Evolutionary conservation across 805 yeast species (phyloP).

Genomic region (Brettanomyces anomalus): DNA sequence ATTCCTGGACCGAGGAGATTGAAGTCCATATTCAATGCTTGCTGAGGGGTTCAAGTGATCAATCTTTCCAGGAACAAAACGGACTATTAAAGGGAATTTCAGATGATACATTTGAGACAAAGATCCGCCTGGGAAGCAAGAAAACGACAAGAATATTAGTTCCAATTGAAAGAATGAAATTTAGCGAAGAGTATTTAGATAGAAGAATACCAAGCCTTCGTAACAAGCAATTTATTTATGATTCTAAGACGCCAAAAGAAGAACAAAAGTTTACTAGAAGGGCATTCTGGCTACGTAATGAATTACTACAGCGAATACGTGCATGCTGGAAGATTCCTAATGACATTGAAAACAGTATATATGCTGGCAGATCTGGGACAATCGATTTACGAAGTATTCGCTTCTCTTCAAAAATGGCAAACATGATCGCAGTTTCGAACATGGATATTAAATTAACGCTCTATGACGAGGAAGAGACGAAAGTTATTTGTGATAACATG

Average conservation of each 20-base stretch:
- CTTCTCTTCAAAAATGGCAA: slow-evolving; percentile 52
- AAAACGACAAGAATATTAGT: slow-evolving; percentile 47
- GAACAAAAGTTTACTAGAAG: slow-evolving; percentile 51
- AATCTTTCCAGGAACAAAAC: slow-evolving; percentile 16
- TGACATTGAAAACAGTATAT: slow-evolving; percentile 18
- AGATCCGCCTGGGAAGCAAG: slow-evolving; percentile 15
- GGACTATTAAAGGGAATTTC: slow-evolving; percentile 11
- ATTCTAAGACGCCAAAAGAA: slow-evolving; percentile 41
- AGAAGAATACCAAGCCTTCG: slow-evolving; percentile 62
- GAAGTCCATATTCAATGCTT: slow-evolving; percentile 27
- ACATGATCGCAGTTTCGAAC: slow-evolving; percentile 39
- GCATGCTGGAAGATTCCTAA: slow-evolving; percentile 55
- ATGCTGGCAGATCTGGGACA: slow-evolving; percentile 37
- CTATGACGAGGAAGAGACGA: slow-evolving; percentile 9
- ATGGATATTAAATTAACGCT: slow-evolving; percentile 33
- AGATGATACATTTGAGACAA: slow-evolving; percentile 10
- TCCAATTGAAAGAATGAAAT: slow-evolving; percentile 53
- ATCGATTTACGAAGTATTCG: slow-evolving; percentile 62
- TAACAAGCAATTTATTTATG: slow-evolving; percentile 61
- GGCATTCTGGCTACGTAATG: slow-evolving; percentile 75
- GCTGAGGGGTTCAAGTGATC: slow-evolving; percentile 13
- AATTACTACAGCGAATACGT: slow-evolving; percentile 44
- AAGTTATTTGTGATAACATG: slow-evolving; percentile 23
- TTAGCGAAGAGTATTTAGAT: slow-evolving; percentile 33
- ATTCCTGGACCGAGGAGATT: slow-evolving; percentile 64